These are phyloP conservation scores for Phytophthora sojae DNA, from an alignment of 352 stramenopile genomes.

Conservation along the genomic window DNA sequence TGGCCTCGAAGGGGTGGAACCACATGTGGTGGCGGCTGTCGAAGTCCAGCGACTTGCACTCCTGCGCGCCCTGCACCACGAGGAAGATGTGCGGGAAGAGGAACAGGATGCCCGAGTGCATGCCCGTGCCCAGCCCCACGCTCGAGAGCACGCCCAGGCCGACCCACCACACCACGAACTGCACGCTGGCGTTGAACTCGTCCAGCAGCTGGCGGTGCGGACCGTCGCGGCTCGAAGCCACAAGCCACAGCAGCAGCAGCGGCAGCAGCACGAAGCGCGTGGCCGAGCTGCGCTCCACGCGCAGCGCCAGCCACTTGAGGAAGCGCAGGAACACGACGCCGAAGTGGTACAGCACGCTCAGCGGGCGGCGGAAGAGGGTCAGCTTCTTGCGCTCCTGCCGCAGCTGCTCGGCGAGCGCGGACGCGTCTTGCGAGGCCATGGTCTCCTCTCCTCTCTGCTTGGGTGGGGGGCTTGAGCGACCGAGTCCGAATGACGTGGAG, in stretches of 20 bases:
- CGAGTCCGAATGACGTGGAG: conserved; percentile 13
- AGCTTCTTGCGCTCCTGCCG: conserved; percentile 85
- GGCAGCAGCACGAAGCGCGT: conserved; percentile 85
- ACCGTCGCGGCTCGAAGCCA: conserved; percentile 71
- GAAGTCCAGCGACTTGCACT: conserved; percentile 90
- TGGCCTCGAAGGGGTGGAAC: conserved; percentile 87
- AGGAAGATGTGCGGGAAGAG: conserved; percentile 96
- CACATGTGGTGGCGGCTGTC: conserved; percentile 91
- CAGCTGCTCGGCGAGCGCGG: conserved; percentile 60
- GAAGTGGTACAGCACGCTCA: conserved; percentile 86
- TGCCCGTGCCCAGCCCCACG: conserved; percentile 93
- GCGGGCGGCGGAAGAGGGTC: conserved; percentile 81
- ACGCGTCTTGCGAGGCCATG: conserved; percentile 19
- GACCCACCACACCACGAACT: conserved; percentile 95
- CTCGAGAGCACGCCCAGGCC: conserved; percentile 94
- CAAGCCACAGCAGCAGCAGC: conserved; percentile 71
- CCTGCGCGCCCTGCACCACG: conserved; percentile 88
- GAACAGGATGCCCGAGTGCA: conserved; percentile 96
- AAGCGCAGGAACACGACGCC: conserved; percentile 79
- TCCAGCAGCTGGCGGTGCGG: conserved; percentile 79
- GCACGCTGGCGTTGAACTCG: conserved; percentile 83
- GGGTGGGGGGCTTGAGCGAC: background rate
- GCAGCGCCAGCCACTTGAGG: conserved; percentile 71
- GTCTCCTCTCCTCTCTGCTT: conserved; percentile 16
- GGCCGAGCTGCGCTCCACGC: conserved; percentile 69